Evolutionary conservation across 2,329 filamentous ascomycete genomes (phyloP).

Genomic region (Harringtonia aguacate): DNA sequence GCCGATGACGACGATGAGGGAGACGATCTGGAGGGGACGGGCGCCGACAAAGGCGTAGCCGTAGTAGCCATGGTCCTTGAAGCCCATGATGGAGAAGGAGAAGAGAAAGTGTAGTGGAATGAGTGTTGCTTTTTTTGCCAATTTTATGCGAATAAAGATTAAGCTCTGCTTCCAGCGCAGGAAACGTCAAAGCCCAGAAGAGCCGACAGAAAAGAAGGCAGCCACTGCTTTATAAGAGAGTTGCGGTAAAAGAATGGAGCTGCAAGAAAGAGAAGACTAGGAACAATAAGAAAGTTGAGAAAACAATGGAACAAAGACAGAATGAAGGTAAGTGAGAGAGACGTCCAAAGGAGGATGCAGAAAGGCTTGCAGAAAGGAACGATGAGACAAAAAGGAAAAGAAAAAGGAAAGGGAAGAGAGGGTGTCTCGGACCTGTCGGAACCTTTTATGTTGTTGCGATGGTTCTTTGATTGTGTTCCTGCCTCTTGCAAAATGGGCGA

Average conservation of each 20-base stretch:
- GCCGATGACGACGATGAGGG: conserved; percentile 68
- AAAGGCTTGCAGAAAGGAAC: not conserved
- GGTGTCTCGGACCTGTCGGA: no score
- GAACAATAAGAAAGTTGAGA: not conserved
- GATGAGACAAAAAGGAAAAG: not conserved
- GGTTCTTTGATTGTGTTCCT: no score
- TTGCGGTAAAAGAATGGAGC: not conserved
- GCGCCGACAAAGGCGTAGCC: conserved; percentile 69
- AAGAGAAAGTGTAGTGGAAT: not conserved
- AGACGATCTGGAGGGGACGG: conserved; percentile 58
- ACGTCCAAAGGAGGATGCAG: not conserved
- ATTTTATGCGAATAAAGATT: no score
- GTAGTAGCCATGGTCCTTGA: conserved; percentile 19
- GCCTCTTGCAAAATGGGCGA: no score
- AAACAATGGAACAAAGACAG: not conserved
- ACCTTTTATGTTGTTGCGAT: no score
- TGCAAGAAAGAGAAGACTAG: not conserved
- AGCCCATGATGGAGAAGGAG: conserved; percentile 15
- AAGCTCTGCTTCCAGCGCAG: not conserved
- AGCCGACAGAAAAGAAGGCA: not conserved
- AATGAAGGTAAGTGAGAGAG: not conserved
- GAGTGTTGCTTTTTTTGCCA: no score
- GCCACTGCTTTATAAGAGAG: not conserved
- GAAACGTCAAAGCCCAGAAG: not conserved
- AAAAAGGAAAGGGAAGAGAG: not conserved